Evolutionary conservation across 352 stramenopile genomes (phyloP), one percentile per base, ranked within the genome.

Genomic region (Globisporangium orthogonon): DNA sequence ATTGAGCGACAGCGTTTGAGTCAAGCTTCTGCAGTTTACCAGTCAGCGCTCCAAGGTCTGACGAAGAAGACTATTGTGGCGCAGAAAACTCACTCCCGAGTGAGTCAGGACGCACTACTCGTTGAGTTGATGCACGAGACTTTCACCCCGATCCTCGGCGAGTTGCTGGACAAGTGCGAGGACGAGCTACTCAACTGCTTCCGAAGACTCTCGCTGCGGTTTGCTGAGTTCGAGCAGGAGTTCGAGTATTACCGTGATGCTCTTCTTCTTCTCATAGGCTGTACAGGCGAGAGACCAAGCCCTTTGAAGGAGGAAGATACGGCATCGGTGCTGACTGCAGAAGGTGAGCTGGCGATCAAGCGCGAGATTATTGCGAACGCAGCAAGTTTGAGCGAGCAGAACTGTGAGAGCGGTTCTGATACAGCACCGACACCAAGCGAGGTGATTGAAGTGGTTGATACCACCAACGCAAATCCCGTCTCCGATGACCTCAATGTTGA

Each of bases 181-280:
- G 65, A 82, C 46, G 76, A 83, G 43, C 66, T 91, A 31, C 55
- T 90, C 44, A 70, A 67, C 35, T 89, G 80, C 17, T 78, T 91
- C 43, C 67, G 62, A 17, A 87, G 83, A 56, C 52, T 94, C 31
- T 74, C 76, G 2, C 48, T 65, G 15, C 82, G 84, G 4, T 89
- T 87, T 37, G 73, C 79, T 31, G 80, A 91, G 37, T 92, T 94
- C 49, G 67, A 74, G 46, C 67, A 87, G 53, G 84, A 94, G 45
- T 94, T 89, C 39, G 71, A 79, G 30, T 92, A 94, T 61, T 94
- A 94, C 39, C 74, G 69, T 14, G 75, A 72, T 44, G 78, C 78
- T 14, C 50, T 94, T 33, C 58, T 81, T 30, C 74, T 61, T 35
- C 69, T 92, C 14, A 71, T 64, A 10, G 63, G 70, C 28, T 44